Conservation (phyloP, 257 asterid species). For the Agastache rugosa region DNA sequence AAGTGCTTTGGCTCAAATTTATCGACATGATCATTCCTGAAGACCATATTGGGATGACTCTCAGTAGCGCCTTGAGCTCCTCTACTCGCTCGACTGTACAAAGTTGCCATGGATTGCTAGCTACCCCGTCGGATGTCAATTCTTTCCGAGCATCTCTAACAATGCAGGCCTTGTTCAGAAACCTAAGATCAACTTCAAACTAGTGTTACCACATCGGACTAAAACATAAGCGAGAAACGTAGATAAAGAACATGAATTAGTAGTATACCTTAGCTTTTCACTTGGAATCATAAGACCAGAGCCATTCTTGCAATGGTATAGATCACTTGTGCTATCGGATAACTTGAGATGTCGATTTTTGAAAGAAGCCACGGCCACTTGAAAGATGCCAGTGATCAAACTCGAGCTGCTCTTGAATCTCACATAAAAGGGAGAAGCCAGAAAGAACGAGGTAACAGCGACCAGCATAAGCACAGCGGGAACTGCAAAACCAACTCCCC, state of each 20-base stretch:
- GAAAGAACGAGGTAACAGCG: conserved; percentile 47
- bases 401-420: conserved; percentile 50
- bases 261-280: conserved; percentile 54
- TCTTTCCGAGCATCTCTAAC: conserved; percentile 51
- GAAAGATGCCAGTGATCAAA: conserved; percentile 53
- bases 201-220: neutral
- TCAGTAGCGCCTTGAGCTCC: conserved; percentile 66
- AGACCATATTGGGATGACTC: conserved; percentile 72
- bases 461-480: conserved; percentile 53
- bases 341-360: conserved; percentile 48
- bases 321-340: conserved; percentile 21
- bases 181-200: conserved; percentile 46
- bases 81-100: conserved; percentile 82
- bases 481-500: conserved; percentile 74
- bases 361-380: conserved; percentile 64
- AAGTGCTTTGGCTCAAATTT: conserved; percentile 52
- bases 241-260: neutral
- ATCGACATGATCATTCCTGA: conserved; percentile 63
- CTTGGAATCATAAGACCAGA: conserved; percentile 53
- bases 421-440: conserved; percentile 62
- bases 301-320: conserved; percentile 49
- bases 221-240: neutral
- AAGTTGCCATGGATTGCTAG: conserved; percentile 58
- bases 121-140: conserved; percentile 44
- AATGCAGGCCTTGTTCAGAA: conserved; percentile 75